Evolutionary conservation across 2,329 filamentous ascomycete species (phyloP), one percentile per base, ranked within the genome.

Genomic region (Chaetomiaceae sp.): DNA sequence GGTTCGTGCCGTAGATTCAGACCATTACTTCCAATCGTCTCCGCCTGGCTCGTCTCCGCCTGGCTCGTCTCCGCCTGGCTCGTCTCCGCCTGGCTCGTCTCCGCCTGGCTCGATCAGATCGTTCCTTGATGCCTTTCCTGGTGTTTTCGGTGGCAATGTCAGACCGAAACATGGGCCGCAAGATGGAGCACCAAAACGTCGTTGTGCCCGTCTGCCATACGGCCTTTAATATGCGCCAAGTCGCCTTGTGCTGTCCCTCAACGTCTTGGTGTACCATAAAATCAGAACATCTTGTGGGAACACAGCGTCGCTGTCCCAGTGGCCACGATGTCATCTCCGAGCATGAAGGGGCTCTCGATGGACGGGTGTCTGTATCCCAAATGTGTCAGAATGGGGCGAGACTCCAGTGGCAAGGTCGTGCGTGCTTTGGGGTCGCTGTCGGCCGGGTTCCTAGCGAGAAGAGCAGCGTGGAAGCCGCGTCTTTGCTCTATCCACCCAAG

Each of bases 111-210:
- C n/a, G n/a, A n/a, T n/a, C n/a, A n/a, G n/a, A n/a, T n/a, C n/a
- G n/a, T n/a, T n/a, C n/a, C n/a, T n/a, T n/a, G n/a, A n/a, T n/a
- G n/a, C n/a, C n/a, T n/a, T n/a, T n/a, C n/a, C n/a, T n/a, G n/a
- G n/a, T n/a, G n/a, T n/a, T n/a, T n/a, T 44, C 7, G 41, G 41
- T 21, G 14, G 23, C 11, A 20, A 11, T n/a, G 44, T 27, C 37
- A 48, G 51, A 23, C 21, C 44, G 48, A 51, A 44, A 55, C 37
- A 55, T n/a, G 16, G 37, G n/a, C 21, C 11, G 32, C 23, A 16
- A 14, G 21, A 37, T 16, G 44, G 25, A 29, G 33, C n/a, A 48
- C 48, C 25, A 9, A 48, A 48, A 53, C 25, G 27, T 52, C n/a
- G 21, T 37, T 11, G 27, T 37, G 48, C 29, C 33, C 37, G 33